Conservation (phyloP, 2,329 filamentous ascomycete species). For the Aspergillus spinulosporus region DNA sequence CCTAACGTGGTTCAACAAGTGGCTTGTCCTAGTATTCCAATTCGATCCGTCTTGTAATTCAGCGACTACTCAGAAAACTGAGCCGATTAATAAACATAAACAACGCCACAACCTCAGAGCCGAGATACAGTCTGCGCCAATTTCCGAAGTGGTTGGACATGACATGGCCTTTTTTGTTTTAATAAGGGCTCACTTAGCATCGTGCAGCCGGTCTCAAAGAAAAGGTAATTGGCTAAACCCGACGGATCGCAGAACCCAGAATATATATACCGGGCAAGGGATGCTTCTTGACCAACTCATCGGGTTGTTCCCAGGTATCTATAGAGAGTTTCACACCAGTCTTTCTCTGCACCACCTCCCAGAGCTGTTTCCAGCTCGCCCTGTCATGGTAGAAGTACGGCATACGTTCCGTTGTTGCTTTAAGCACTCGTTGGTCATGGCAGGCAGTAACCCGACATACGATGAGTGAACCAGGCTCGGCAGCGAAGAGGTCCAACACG, state of each 20-base stretch:
- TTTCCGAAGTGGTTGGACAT: no score
- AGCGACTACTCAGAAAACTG: no score
- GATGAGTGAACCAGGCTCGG: background rate
- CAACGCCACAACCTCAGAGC: no score
- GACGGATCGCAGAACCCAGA: background rate
- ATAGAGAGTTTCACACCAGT: background rate
- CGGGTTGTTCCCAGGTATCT: background rate
- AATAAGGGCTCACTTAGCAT: no score
- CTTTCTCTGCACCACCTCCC: background rate
- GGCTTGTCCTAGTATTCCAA: no score
- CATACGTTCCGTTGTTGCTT: background rate
- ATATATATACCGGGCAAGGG: background rate
- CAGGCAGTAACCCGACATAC: background rate
- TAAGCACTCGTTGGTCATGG: background rate
- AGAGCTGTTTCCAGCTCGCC: background rate
- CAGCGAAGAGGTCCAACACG: background rate
- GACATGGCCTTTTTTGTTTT: no score
- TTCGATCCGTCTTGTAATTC: no score
- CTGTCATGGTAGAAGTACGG: constrained; percentile 2
- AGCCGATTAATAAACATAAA: no score
- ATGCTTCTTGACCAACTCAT: background rate
- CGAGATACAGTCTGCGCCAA: no score
- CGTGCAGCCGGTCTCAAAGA: no score
- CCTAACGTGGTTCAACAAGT: no score
- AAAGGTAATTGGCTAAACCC: background rate